Evolutionary conservation across 2,329 filamentous ascomycete species (phyloP), one percentile per base, ranked within the genome.

Genomic region (Calonectria ilicicola): DNA sequence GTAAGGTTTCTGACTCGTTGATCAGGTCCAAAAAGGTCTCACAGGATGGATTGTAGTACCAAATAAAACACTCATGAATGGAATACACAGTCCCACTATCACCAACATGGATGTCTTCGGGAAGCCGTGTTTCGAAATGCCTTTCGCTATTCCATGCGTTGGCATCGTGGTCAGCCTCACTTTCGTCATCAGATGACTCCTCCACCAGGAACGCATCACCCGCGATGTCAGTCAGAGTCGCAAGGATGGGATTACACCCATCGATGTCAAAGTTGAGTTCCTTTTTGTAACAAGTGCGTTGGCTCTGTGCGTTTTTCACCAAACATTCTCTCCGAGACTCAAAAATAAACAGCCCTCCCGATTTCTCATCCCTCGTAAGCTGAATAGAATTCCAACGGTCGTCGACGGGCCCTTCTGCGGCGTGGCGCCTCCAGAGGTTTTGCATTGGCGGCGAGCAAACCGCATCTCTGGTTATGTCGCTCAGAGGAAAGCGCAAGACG

Each of bases 301-400:
- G 86, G 70, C 91, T 91, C 27, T 87, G 88, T 69, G 91, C 92
- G 26, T 86, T 85, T 35, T 82, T 81, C 0, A 75, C 74, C 8
- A 86, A 86, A 91, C 92, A 95, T 81, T 95, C 94, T 32, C 91
- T 91, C 17, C 94, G 88, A 35, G 89, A 89, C 81, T 96, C 94
- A 0, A 94, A 82, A 21, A 94, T 91, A 64, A 89, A 85, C 1
- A 93, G 82, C 17, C 86, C 82, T 1, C 91, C 90, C 0, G 89
- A 91, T 14, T 78, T 77, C 72, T 94, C 91, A 71, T 94, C 90
- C 40, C 85, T 86, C 32, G 90, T 87, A 1, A 95, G 84, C 5
- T 88, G 88, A 4, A 96, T 83, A 70, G 91, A 90, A 0, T 90
- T 93, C 93, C 93, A 96, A 3, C 92, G 89, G 76, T 95, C 92